phyloP scores from a whole-genome alignment of 495 filamentous ascomycete genomes.

The Glarea lozoyensis region DNA sequence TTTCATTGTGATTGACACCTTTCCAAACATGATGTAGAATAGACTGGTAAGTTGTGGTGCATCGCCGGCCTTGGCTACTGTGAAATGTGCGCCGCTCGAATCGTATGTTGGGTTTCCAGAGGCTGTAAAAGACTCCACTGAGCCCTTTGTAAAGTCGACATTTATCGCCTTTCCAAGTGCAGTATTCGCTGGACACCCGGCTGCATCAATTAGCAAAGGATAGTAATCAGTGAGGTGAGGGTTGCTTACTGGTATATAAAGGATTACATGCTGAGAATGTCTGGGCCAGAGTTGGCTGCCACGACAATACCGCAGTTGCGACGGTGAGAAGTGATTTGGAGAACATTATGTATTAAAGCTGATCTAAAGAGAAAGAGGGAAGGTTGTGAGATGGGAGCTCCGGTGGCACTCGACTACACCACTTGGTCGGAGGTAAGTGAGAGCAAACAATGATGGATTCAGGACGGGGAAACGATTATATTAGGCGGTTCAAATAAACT shows the following conservation, averaged over 20 bases:
- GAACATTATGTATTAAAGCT: constrained; percentile 13
- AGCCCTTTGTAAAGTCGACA: constrained; percentile 73
- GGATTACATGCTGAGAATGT: constrained; percentile 71
- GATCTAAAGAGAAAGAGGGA: constrained; percentile 9
- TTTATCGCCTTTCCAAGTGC: constrained; percentile 72
- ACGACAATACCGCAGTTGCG: constrained; percentile 9
- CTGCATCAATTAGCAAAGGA: constrained; percentile 7
- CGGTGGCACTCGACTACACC: constrained; percentile 6
- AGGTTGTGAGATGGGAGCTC: background rate
- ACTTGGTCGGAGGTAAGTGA: background rate
- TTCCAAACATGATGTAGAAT: constrained; percentile 66
- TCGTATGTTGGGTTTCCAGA: constrained; percentile 59
- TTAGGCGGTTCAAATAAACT: no score
- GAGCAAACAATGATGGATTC: background rate
- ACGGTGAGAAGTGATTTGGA: constrained; percentile 9
- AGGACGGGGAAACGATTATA: background rate
- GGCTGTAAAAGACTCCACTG: constrained; percentile 58
- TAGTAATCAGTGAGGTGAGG: background rate
- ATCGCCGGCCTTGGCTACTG: constrained; percentile 75
- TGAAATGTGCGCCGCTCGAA: constrained; percentile 71
- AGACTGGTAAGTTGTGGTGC: constrained; percentile 67
- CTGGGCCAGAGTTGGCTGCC: constrained; percentile 40
- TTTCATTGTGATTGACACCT: constrained; percentile 49
- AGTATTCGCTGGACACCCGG: constrained; percentile 62
- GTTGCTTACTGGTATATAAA: constrained; percentile 46